phyloP scores from a whole-genome alignment of 257 asterid genomes.

The Sherardia arvensis region DNA sequence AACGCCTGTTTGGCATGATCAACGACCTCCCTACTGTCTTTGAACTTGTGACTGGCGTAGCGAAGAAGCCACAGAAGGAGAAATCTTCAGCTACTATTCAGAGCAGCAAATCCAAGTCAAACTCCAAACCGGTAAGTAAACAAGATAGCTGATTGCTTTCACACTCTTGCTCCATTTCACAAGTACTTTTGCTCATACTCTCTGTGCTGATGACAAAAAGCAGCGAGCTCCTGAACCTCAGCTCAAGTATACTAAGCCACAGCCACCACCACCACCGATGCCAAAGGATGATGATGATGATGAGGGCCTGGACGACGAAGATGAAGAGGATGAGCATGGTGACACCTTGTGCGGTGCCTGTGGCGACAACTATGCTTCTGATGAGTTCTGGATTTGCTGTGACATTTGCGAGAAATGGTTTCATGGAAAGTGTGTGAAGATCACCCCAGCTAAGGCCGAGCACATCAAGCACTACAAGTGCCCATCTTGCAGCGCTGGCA shows the following conservation, averaged over 20 bases:
- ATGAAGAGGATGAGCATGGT: constrained; percentile 62
- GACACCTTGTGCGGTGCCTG: constrained; percentile 67
- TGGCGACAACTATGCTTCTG: constrained; percentile 47
- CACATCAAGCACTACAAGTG: constrained; percentile 78
- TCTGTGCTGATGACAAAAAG: constrained; percentile 15
- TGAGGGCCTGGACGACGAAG: constrained; percentile 49
- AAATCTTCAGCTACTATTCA: constrained; percentile 45
- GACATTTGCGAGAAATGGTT: constrained; percentile 81
- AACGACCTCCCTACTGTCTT: constrained; percentile 66
- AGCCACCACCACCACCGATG: constrained; percentile 6
- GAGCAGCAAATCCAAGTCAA: constrained; percentile 44
- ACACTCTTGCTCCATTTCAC: not conserved
- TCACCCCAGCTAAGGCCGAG: constrained; percentile 68
- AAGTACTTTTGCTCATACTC: not conserved
- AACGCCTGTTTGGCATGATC: constrained; percentile 66
- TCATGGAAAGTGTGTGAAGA: constrained; percentile 87
- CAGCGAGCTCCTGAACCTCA: constrained; percentile 33
- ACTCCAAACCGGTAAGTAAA: constrained; percentile 55
- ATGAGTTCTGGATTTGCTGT: constrained; percentile 81
- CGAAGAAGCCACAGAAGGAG: constrained; percentile 53
- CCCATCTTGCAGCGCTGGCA: constrained; percentile 54
- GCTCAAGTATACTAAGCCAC: constrained; percentile 27
- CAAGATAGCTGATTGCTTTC: not conserved
- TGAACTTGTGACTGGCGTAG: constrained; percentile 66
- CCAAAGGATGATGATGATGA: constrained; percentile 39